These are phyloP conservation scores for Saprolegnia diclina DNA, from an alignment of 352 stramenopile species.

Conservation along the genomic window DNA sequence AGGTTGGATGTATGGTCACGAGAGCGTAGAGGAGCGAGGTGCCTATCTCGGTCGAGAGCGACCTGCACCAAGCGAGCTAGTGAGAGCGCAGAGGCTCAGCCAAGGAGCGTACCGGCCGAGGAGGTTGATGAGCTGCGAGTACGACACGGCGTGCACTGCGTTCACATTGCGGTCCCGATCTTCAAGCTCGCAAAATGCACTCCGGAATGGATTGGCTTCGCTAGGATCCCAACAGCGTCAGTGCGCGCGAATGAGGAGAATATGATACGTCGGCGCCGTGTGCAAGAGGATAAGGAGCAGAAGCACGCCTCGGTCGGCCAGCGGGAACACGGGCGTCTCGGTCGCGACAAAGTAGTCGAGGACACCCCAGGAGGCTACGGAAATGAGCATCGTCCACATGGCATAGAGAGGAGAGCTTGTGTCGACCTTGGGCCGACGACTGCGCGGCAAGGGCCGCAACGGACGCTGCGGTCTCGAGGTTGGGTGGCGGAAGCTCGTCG, in stretches of 20 bases:
- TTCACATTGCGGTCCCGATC: slow-evolving; percentile 31
- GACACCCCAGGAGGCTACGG: not conserved
- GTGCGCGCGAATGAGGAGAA: not conserved
- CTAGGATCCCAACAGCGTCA: not conserved
- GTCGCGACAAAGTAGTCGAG: slow-evolving; percentile 47
- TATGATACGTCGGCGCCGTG: slow-evolving; percentile 43
- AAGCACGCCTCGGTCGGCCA: slow-evolving; percentile 61
- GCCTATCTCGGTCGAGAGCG: slow-evolving; percentile 36
- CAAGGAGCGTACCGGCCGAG: slow-evolving; percentile 50
- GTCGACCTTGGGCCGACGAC: not conserved
- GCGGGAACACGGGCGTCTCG: slow-evolving; percentile 45
- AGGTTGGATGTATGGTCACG: slow-evolving; percentile 25
- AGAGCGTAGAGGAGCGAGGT: slow-evolving; percentile 72
- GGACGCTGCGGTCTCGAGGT: slow-evolving; percentile 54
- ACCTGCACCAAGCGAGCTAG: not conserved
- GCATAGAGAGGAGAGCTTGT: slow-evolving; percentile 55
- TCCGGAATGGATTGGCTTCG: slow-evolving; percentile 56
- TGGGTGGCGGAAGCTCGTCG: slow-evolving; percentile 43
- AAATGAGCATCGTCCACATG: slow-evolving; percentile 39
- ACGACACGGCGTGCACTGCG: slow-evolving; percentile 31
- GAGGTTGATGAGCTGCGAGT: slow-evolving; percentile 46
- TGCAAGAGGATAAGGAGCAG: slow-evolving; percentile 60
- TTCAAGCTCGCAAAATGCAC: slow-evolving; percentile 41
- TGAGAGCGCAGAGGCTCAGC: not conserved
- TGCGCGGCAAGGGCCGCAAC: slow-evolving; percentile 48